These are phyloP conservation scores for Malus fusca DNA, from an alignment of 306 rosid genomes.

Conservation along the genomic window DNA sequence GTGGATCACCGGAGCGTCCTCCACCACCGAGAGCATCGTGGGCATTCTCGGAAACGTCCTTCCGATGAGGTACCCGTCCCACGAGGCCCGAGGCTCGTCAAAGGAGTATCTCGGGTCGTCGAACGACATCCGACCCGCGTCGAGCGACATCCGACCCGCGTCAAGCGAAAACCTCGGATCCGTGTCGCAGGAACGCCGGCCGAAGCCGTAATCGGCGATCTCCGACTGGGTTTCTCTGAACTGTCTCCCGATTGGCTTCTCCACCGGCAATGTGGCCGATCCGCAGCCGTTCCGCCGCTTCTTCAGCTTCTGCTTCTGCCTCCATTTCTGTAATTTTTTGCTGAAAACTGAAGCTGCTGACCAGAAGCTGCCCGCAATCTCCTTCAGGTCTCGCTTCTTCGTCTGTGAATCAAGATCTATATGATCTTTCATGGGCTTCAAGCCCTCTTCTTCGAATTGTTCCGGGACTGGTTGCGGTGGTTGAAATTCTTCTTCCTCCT, in stretches of 20 bases:
- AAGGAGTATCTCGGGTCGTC: slow-evolving; percentile 88
- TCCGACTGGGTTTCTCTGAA: slow-evolving; percentile 97
- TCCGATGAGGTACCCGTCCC: slow-evolving; percentile 85
- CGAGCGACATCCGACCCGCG: slow-evolving; percentile 58
- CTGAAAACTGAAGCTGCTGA: slow-evolving; percentile 96
- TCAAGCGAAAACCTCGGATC: slow-evolving; percentile 95
- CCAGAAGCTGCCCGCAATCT: slow-evolving; percentile 95
- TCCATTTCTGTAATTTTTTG: slow-evolving; percentile 94
- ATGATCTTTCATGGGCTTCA: slow-evolving; percentile 83
- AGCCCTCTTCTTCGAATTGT: slow-evolving; percentile 7
- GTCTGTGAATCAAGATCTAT: slow-evolving; percentile 84
- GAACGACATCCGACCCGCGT: slow-evolving; percentile 65
- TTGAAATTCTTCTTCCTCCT: slow-evolving; percentile 22
- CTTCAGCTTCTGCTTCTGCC: slow-evolving; percentile 93
- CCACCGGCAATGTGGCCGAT: slow-evolving; percentile 78
- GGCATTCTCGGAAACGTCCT: slow-evolving; percentile 74
- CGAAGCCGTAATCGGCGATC: slow-evolving; percentile 96
- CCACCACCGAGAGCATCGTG: slow-evolving; percentile 84
- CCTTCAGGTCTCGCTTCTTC: slow-evolving; percentile 84
- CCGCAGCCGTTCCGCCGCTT: slow-evolving; percentile 69
- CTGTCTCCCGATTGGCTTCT: slow-evolving; percentile 87
- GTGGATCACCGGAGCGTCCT: slow-evolving; percentile 76
- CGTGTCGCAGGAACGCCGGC: slow-evolving; percentile 91
- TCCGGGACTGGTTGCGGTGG: slow-evolving; percentile 1
- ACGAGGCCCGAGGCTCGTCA: slow-evolving; percentile 93